These are phyloP conservation scores for Panellus pusillus DNA, from an alignment of 768 basidiomycete genomes.

Conservation along the genomic window DNA sequence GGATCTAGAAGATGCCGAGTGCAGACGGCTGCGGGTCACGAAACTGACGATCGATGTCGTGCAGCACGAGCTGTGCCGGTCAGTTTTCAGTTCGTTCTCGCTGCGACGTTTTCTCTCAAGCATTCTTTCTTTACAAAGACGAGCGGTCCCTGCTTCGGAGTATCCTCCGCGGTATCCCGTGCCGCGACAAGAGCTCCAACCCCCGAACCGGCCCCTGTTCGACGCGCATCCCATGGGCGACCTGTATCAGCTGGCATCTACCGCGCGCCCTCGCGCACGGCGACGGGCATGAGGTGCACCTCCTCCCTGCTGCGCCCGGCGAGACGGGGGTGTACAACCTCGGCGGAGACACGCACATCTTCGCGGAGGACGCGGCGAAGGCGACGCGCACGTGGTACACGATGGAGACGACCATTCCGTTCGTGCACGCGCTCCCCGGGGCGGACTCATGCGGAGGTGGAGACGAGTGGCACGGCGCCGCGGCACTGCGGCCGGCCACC, in stretches of 20 bases:
- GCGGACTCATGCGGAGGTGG: constrained; percentile 28
- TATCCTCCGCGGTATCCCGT: constrained; percentile 53
- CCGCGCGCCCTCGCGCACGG: constrained; percentile 21
- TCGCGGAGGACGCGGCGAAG: constrained; percentile 38
- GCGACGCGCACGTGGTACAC: constrained; percentile 54
- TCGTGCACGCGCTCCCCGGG: constrained; percentile 35
- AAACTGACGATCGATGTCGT: constrained; percentile 57
- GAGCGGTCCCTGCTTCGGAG: constrained; percentile 37
- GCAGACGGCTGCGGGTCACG: constrained; percentile 55
- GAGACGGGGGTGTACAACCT: constrained; percentile 51
- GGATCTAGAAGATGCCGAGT: constrained; percentile 46
- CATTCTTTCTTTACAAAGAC: constrained; percentile 1
- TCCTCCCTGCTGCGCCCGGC: constrained; percentile 50
- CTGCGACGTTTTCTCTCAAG: not conserved
- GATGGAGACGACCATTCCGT: constrained; percentile 55
- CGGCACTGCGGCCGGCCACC: constrained; percentile 45
- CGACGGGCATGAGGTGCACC: constrained; percentile 31
- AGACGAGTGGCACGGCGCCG: constrained; percentile 40
- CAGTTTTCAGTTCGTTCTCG: constrained; percentile 20
- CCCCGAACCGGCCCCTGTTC: constrained; percentile 60
- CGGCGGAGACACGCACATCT: constrained; percentile 50
- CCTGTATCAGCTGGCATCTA: constrained; percentile 48
- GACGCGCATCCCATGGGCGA: constrained; percentile 55
- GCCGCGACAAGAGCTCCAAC: constrained; percentile 57
- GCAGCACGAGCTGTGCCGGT: constrained; percentile 73